Conservation (phyloP, 208 protist species). For the Crithidia brevicula region DNA sequence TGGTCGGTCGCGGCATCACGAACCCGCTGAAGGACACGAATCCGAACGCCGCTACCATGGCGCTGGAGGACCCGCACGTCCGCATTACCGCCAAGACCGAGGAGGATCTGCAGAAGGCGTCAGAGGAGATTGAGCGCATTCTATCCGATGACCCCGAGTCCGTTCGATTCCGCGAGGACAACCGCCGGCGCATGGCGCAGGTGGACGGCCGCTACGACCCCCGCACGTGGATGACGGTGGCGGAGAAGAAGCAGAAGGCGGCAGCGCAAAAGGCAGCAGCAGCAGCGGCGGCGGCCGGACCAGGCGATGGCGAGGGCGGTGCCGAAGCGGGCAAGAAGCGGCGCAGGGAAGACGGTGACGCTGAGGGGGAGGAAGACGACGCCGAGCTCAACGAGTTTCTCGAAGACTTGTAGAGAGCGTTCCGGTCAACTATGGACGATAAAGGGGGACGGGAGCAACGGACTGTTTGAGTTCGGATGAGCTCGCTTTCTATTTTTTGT, state of each 20-base stretch:
- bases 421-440: no score
- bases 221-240: constrained; percentile 83
- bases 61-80: constrained; percentile 90
- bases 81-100: constrained; percentile 90
- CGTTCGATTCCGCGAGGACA: constrained; percentile 89
- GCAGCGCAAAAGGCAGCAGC: constrained; percentile 28
- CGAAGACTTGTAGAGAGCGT: constrained; percentile 70
- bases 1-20: constrained; percentile 92
- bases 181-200: constrained; percentile 88
- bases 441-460: no score
- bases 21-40: constrained; percentile 89
- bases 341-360: constrained; percentile 35
- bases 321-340: constrained; percentile 47
- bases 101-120: constrained; percentile 82
- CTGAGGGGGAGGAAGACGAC: constrained; percentile 44
- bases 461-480: neutral
- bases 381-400: constrained; percentile 80
- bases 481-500: neutral
- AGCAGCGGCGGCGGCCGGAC: constrained; percentile 7
- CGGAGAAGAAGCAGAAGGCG: constrained; percentile 40
- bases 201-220: constrained; percentile 92
- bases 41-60: constrained; percentile 66
- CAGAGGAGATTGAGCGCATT: constrained; percentile 93
- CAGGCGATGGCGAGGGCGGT: constrained; percentile 16
- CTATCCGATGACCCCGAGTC: constrained; percentile 91